Conservation (phyloP, 768 basidiomycete genomes). For the Boletus fagicola region DNA sequence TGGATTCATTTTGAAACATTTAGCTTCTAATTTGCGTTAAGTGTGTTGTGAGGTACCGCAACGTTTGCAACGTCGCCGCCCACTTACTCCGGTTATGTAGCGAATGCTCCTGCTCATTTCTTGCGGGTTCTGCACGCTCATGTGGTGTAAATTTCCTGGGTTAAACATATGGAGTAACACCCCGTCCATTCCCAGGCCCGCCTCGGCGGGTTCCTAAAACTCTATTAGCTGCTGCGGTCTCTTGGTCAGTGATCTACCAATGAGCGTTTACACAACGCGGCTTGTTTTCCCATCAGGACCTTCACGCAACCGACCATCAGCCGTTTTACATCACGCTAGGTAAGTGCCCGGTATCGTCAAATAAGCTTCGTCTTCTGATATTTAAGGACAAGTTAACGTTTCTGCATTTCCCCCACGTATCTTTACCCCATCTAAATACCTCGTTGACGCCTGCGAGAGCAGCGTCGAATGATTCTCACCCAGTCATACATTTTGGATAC, state of each 20-base stretch:
- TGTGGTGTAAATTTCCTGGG: neutral
- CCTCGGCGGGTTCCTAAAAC: slow-evolving; percentile 30
- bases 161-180: neutral
- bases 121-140: neutral
- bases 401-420: slow-evolving; percentile 10
- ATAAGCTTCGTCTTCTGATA: slow-evolving; percentile 19
- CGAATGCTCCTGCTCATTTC: neutral
- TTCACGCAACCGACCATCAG: slow-evolving; percentile 32
- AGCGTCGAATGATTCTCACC: slow-evolving; percentile 29
- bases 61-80: neutral
- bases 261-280: slow-evolving; percentile 12
- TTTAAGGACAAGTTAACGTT: slow-evolving; percentile 30
- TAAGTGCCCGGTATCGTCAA: slow-evolving; percentile 25
- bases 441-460: slow-evolving; percentile 18
- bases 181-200: slow-evolving; percentile 4
- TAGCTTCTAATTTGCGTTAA: slow-evolving; percentile 4
- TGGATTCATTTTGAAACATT: neutral
- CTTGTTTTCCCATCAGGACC: slow-evolving; percentile 27
- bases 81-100: neutral
- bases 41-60: neutral
- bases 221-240: slow-evolving; percentile 27
- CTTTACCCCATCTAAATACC: slow-evolving; percentile 8
- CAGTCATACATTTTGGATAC: slow-evolving; percentile 19
- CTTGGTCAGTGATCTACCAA: slow-evolving; percentile 25
- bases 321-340: slow-evolving; percentile 35